Base-by-base conservation (phyloP, 805 yeast species). In the Ogataea haglerorum region DNA sequence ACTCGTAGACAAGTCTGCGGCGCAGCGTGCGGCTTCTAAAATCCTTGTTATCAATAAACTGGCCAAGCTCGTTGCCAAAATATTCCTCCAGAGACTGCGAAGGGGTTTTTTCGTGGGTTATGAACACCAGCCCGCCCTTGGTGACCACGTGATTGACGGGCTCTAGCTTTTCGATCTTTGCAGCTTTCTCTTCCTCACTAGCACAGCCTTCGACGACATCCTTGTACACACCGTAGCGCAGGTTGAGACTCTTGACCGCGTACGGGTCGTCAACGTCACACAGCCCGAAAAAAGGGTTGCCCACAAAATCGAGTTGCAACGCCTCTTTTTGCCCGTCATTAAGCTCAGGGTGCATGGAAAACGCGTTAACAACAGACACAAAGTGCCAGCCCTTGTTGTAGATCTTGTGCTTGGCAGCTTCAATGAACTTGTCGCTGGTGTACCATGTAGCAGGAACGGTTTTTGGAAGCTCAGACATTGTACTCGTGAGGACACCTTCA, bases 361-460 rank as follows among this genome's bases (percentile, higher is more conserved):
- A 57, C 3, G 56, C 47, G 32, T 46, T 48, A 17, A 58, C 38
- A 8, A 49, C 37, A 14, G 49, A 28, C 7, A 55, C 43, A 34
- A 57, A 57, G 36, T 53, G 58, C 64, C 64, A 59, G 15, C 61
- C 62, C 22, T 54, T 49, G 42, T 56, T 49, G 29, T 49, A 58
- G 24, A 58, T 47, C 24, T 49, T 42, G 12, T 48, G 46, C 30
- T 39, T 47, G 7, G 56, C 52, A 15, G 47, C 39, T 18, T 49
- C 45, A 5, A 58, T 25, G 19, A 58, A 48, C 13, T 34, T 40
- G 34, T 58, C 61, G 34, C 58, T 52, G 34, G 60, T 53, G 47
- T 55, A 56, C 58, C 59, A 54, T 14, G 50, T 43, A 12, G 53
- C 46, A 28, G 60, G 60, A 12, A 56, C 50, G 2, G 60, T 56